Conservation (phyloP, 2,329 filamentous ascomycete species). For the Aspergillus jensenii region DNA sequence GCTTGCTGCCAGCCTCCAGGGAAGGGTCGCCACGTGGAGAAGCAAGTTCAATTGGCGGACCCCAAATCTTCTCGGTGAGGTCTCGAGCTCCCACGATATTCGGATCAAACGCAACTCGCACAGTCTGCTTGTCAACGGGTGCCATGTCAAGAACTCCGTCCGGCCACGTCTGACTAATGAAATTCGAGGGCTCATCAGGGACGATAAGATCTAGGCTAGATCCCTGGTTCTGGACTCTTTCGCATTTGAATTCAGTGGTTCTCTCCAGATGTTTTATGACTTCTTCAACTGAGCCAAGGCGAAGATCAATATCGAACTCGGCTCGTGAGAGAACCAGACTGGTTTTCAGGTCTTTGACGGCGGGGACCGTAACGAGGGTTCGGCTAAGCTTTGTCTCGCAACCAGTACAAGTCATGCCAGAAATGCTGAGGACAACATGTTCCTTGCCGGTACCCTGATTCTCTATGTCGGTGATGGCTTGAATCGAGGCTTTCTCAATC, state of each 20-base stretch:
- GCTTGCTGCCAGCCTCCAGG: slow-evolving; percentile 43
- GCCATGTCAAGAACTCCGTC: slow-evolving; percentile 38
- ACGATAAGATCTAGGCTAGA: slow-evolving; percentile 55
- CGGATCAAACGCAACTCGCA: slow-evolving; percentile 48
- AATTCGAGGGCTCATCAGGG: slow-evolving; percentile 27
- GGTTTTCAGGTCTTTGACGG: slow-evolving; percentile 54
- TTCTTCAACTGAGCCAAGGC: slow-evolving; percentile 36
- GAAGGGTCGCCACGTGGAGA: slow-evolving; percentile 33
- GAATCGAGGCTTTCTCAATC: no score
- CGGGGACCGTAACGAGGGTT: slow-evolving; percentile 47
- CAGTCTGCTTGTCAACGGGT: slow-evolving; percentile 28
- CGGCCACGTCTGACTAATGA: slow-evolving; percentile 41
- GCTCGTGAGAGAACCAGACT: slow-evolving; percentile 65
- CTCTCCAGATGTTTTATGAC: slow-evolving; percentile 47
- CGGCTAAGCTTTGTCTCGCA: slow-evolving; percentile 66
- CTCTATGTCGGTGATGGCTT: slow-evolving; percentile 23
- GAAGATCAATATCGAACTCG: slow-evolving; percentile 60
- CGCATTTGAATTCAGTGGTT: slow-evolving; percentile 64
- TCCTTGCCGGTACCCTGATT: slow-evolving; percentile 36
- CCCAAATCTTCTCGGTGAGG: slow-evolving; percentile 40
- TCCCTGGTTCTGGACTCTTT: slow-evolving; percentile 47
- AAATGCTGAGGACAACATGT: slow-evolving; percentile 60
- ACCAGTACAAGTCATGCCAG: slow-evolving; percentile 72
- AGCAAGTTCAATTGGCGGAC: slow-evolving; percentile 39
- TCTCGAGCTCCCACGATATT: slow-evolving; percentile 50